phyloP scores from a whole-genome alignment of 345 rosid species.

The Eucalyptus urophylla region DNA sequence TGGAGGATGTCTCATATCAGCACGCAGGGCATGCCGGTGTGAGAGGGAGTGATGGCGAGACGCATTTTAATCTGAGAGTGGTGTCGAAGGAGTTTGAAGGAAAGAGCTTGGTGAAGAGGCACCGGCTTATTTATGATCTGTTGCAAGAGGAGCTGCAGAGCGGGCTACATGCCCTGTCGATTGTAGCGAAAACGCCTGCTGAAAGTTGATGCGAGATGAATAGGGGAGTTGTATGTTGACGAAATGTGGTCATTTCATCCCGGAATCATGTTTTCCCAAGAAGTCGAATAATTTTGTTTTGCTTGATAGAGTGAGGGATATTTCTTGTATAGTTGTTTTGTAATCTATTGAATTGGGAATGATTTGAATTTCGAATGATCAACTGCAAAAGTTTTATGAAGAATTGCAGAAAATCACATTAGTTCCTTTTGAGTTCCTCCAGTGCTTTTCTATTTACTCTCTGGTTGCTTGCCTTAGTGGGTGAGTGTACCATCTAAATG shows the following conservation, averaged over 20 bases:
- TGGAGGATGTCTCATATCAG: conserved; percentile 85
- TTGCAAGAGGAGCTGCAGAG: conserved; percentile 73
- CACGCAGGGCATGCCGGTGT: conserved; percentile 95
- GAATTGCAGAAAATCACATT: not conserved
- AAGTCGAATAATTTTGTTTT: not conserved
- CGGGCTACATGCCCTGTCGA: conserved; percentile 83
- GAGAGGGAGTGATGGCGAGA: conserved; percentile 68
- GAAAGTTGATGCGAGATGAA: conserved; percentile 9
- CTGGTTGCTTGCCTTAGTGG: not conserved
- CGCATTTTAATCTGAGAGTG: conserved; percentile 77
- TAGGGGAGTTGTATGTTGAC: not conserved
- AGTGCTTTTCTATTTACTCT: not conserved
- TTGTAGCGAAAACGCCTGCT: conserved; percentile 77
- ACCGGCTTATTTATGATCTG: conserved; percentile 57
- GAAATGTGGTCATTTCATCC: not conserved
- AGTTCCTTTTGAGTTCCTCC: not conserved
- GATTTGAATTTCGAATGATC: not conserved
- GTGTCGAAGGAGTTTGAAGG: conserved; percentile 81
- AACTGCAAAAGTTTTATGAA: not conserved
- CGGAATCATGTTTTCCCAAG: not conserved
- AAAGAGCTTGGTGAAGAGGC: conserved; percentile 88
- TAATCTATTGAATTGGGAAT: not conserved
- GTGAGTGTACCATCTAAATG: not conserved
- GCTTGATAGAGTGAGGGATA: not conserved
- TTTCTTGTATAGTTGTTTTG: not conserved